Percentiles rank a stretch among this genome's conserved stretches.
Conservation (phyloP, 202 grass and related monocot species). For the Carex arenaria region DNA sequence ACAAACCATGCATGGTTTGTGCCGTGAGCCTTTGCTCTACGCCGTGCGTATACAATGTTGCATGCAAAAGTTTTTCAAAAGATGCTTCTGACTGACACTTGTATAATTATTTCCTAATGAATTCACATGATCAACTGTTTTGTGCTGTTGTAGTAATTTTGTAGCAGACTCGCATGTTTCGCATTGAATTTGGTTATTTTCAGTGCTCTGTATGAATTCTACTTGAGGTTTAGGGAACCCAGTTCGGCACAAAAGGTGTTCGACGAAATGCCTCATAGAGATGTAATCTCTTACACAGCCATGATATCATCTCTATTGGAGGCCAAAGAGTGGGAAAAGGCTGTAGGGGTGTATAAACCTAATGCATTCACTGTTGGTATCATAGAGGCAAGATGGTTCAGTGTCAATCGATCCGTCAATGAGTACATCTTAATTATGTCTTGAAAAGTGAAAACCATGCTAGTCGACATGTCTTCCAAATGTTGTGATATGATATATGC, state of each 20-base stretch:
- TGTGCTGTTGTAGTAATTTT: conserved; percentile 31
- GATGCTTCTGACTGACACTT: too few species aligned
- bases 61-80: too few species aligned
- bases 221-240: conserved; percentile 14
- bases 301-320: conserved; percentile 33
- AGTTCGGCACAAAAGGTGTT: conserved; percentile 42
- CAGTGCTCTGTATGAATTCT: conserved; percentile 56
- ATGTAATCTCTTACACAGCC: conserved; percentile 61
- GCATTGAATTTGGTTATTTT: conserved; percentile 45
- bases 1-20: conserved; percentile 19
- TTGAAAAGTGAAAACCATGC: conserved; percentile 69
- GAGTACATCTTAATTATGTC: conserved; percentile 37
- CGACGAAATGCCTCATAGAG: conserved; percentile 36
- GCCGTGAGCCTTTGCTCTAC: conserved; percentile 1
- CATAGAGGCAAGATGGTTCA: conserved; percentile 42
- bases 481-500: conserved; percentile 38
- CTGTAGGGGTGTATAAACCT: conserved; percentile 48
- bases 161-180: conserved; percentile 15
- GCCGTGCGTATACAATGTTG: not conserved
- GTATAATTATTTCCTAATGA: conserved; percentile 26
- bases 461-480: conserved; percentile 65
- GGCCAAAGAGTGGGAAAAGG: not conserved
- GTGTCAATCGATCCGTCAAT: conserved; percentile 58
- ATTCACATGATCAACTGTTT: conserved; percentile 52
- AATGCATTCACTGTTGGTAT: conserved; percentile 26